phyloP scores from a whole-genome alignment of 371 early-diverging fungal genomes.

The Mucor circinelloides region DNA sequence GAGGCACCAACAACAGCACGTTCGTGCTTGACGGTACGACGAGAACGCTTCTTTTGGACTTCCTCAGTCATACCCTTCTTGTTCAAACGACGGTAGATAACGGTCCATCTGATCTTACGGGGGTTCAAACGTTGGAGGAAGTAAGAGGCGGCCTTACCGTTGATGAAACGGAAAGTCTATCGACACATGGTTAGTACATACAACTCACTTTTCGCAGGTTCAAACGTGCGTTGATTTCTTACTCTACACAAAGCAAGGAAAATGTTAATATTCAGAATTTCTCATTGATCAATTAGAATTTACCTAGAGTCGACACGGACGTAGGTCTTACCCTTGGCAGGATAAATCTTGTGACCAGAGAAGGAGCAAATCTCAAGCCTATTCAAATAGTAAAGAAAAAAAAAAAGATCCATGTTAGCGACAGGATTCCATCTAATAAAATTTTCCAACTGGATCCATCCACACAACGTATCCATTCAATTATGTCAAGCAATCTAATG shows the following conservation, averaged over 20 bases:
- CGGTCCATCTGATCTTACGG: conserved; percentile 97
- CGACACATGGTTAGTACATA: not conserved
- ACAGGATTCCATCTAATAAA: not conserved
- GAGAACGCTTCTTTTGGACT: conserved; percentile 94
- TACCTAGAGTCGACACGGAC: conserved; percentile 89
- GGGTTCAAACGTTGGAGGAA: conserved; percentile 96
- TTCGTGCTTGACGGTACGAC: conserved; percentile 93
- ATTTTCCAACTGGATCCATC: conserved; percentile 3
- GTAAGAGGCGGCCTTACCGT: conserved; percentile 93
- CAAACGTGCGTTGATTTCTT: not conserved
- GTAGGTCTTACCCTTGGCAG: conserved; percentile 93
- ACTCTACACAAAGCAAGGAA: not conserved
- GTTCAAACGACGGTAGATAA: conserved; percentile 96
- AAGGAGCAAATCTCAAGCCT: conserved; percentile 94
- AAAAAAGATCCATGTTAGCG: not conserved
- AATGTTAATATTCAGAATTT: not conserved
- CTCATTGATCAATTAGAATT: not conserved
- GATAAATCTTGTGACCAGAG: conserved; percentile 98
- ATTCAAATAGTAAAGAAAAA: conserved; percentile 14
- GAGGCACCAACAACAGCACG: conserved; percentile 96
- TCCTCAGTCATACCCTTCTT: conserved; percentile 98
- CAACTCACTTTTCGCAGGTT: no score
- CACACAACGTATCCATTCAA: not conserved
- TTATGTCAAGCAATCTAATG: not conserved
- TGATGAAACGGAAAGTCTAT: conserved; percentile 93